Conservation (phyloP, 176 grass and related monocot species). For the Oryza punctata region DNA sequence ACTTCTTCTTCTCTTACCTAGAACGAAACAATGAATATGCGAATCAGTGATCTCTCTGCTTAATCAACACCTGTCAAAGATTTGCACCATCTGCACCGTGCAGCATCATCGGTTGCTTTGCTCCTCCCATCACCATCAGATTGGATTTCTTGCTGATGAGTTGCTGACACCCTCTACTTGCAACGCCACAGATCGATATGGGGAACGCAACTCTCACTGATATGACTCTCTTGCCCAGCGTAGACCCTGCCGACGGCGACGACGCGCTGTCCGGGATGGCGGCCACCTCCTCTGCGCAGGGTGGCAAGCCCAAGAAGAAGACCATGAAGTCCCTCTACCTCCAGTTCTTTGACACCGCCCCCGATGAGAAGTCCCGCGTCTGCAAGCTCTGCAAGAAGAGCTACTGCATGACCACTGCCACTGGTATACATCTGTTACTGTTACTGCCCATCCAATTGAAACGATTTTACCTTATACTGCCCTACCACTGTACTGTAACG, state of each 20-base stretch:
- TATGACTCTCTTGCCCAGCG: conserved; percentile 58
- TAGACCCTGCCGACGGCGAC: conserved; percentile 36
- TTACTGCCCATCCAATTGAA: not conserved
- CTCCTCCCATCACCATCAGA: no score
- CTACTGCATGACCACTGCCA: conserved; percentile 91
- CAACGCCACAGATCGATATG: conserved; percentile 25
- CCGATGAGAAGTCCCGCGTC: conserved; percentile 70
- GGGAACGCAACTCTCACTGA: conserved; percentile 62
- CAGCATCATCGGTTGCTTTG: not conserved
- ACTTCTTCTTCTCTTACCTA: not conserved
- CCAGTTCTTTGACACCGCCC: conserved; percentile 79
- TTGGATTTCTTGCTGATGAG: no score
- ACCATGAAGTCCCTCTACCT: conserved; percentile 91
- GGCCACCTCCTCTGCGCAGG: conserved; percentile 26
- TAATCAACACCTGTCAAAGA: not conserved
- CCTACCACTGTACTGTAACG: no score
- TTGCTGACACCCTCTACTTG: not conserved
- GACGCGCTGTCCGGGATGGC: conserved; percentile 17
- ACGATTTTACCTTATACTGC: not conserved
- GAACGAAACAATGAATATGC: not conserved
- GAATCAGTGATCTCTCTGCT: not conserved
- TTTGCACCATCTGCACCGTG: not conserved
- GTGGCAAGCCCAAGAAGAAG: conserved; percentile 71
- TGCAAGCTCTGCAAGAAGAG: conserved; percentile 90
- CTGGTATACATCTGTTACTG: conserved; percentile 48